Percentiles rank a stretch among this genome's conserved stretches.
phyloP scores from a whole-genome alignment of 83 land plant species.

The Thuja plicata region DNA sequence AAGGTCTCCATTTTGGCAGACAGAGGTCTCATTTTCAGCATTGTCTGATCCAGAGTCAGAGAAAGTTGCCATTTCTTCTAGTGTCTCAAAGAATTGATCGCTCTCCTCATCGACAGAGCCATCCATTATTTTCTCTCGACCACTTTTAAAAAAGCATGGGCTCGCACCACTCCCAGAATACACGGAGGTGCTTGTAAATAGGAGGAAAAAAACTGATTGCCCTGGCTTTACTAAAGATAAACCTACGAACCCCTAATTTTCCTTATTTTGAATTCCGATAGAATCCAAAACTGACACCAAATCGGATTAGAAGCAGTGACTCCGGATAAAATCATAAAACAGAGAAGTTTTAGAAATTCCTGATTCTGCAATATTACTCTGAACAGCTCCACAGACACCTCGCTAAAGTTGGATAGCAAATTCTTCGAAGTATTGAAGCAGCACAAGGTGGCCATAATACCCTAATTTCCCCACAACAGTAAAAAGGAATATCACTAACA shows the following conservation, averaged over 20 bases:
- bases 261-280: slow-evolving; percentile 11
- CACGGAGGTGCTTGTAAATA: background rate
- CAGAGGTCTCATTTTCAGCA: background rate
- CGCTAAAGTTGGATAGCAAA: background rate
- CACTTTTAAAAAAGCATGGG: background rate
- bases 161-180: background rate
- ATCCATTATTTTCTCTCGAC: slow-evolving; percentile 10
- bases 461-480: background rate
- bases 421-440: background rate
- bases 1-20: background rate
- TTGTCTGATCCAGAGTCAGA: slow-evolving; percentile 4
- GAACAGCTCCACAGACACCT: background rate
- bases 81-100: slow-evolving; percentile 34
- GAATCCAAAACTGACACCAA: slow-evolving; percentile 7
- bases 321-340: background rate
- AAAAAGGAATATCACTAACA: background rate
- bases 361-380: background rate
- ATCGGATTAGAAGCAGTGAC: background rate
- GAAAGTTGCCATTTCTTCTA: slow-evolving; percentile 20
- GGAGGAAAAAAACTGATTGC: background rate
- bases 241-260: slow-evolving; percentile 12
- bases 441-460: slow-evolving; percentile 13
- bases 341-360: background rate
- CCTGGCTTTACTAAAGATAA: background rate
- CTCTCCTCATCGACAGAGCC: slow-evolving; percentile 20